Base-by-base conservation (phyloP, 2,329 filamentous ascomycete species). In the Arthrobotrys megalospora region DNA sequence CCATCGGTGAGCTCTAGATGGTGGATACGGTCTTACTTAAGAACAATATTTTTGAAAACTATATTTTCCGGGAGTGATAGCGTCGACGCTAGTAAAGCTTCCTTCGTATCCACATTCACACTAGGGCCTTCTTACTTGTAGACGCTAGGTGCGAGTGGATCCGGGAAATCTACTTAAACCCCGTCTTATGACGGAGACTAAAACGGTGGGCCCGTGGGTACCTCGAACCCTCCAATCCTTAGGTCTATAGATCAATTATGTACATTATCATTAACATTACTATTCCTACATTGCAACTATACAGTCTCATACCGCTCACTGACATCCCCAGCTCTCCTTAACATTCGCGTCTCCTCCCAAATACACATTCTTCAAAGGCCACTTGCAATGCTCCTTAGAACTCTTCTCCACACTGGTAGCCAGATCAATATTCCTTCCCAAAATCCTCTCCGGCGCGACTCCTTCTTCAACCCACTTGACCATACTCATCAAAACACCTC, bases 381-480 rank as follows among this genome's bases (percentile, higher is more conserved):
- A 76, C 48, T 76, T 76, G 50, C 72, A 76, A 36, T 76, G 72
- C 11, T 65, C 65, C 28, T 58, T 64, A 12, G 16, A 34, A 38
- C 38, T 14, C 8, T 19, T n/a, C 16, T 47, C 24, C 6, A 24
- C 58, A 19, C 45, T 28, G 11, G 58, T 32, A 5, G 14, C 14
- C 14, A 12, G 0, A 21, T 58, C 12, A 7, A 76, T 21, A 12
- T 53, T 63, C 8, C 36, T 14, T 2, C 66, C 73, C 12, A 83
- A 81, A 34, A 85, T 80, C 16, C 80, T 78, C 43, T 83, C 81
- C 0, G 83, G 83, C 1, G 82, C 83, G 6, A 79, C 81, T 0
- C 84, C 85, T 7, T 86, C 81, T 79, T 88, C 87, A 0, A 87
- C 86, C 86, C 87, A 88, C 28, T 82, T 80, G 24, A 88, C 85